These are phyloP conservation scores for Leptographium radiaticola DNA, from an alignment of 2,329 filamentous ascomycete species.

Conservation along the genomic window DNA sequence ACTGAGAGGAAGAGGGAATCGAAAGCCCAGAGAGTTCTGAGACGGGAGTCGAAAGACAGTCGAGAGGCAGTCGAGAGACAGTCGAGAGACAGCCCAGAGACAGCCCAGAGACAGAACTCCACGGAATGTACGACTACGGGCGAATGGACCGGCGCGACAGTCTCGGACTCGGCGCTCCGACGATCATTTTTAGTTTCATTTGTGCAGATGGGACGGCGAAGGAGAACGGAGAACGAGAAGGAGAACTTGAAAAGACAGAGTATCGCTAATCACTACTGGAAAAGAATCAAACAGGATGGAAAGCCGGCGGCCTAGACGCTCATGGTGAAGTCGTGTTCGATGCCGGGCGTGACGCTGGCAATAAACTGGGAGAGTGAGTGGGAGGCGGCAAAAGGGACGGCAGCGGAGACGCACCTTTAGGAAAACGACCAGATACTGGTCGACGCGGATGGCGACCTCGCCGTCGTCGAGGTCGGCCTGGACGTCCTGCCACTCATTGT, in stretches of 20 bases:
- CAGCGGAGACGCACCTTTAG: constrained; percentile 47
- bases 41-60: no score
- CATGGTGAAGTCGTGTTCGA: constrained; percentile 98
- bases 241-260: background rate
- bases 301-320: constrained; percentile 44
- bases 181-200: no score
- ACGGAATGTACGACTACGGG: no score
- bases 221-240: background rate
- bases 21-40: background rate
- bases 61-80: no score
- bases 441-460: constrained; percentile 72
- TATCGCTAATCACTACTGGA: background rate
- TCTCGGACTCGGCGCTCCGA: no score
- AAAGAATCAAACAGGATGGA: background rate
- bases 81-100: no score
- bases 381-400: constrained; percentile 1
- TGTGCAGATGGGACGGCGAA: no score
- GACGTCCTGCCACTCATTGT: constrained; percentile 55
- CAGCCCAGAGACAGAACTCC: no score
- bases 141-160: no score
- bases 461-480: constrained; percentile 50
- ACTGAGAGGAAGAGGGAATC: background rate
- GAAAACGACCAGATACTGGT: constrained; percentile 80
- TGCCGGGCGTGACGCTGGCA: constrained; percentile 85
- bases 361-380: constrained; percentile 41